Conservation (phyloP, 805 yeast genomes). For the Lipomyces yamanashiensis region DNA sequence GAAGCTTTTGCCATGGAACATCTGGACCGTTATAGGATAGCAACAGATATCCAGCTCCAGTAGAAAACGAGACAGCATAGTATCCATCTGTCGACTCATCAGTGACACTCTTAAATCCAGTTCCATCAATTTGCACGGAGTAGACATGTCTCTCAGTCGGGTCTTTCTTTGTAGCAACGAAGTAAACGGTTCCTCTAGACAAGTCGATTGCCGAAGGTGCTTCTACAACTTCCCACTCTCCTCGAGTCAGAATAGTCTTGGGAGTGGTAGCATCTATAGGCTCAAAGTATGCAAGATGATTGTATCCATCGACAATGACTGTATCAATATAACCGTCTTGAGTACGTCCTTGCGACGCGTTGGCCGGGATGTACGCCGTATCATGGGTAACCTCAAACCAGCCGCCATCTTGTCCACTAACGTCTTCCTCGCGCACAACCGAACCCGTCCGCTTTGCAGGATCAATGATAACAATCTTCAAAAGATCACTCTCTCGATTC, state of each 20-base stretch:
- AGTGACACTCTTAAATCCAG: constrained; percentile 53
- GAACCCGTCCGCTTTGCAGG: constrained; percentile 47
- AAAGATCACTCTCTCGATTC: constrained; percentile 68
- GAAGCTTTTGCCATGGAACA: constrained; percentile 76
- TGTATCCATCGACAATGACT: constrained; percentile 52
- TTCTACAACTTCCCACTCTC: constrained; percentile 88
- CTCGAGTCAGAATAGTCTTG: constrained; percentile 61
- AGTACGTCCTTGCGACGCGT: constrained; percentile 49
- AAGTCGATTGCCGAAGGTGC: constrained; percentile 60
- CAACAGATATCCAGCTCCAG: constrained; percentile 74
- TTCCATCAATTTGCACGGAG: constrained; percentile 61
- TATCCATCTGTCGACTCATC: constrained; percentile 63
- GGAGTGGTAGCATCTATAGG: constrained; percentile 67
- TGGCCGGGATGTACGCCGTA: constrained; percentile 61
- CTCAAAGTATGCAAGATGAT: constrained; percentile 82
- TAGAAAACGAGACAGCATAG: constrained; percentile 73
- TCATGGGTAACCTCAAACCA: constrained; percentile 82
- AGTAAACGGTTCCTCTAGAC: constrained; percentile 61
- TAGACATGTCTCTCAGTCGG: constrained; percentile 86
- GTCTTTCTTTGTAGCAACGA: constrained; percentile 72
- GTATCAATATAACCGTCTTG: constrained; percentile 83
- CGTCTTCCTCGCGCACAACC: constrained; percentile 56
- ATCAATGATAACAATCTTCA: constrained; percentile 62
- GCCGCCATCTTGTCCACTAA: constrained; percentile 53
- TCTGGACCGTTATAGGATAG: constrained; percentile 78